Evolutionary conservation across 2,329 filamentous ascomycete species (phyloP).

Genomic region (Colletotrichum costaricense): DNA sequence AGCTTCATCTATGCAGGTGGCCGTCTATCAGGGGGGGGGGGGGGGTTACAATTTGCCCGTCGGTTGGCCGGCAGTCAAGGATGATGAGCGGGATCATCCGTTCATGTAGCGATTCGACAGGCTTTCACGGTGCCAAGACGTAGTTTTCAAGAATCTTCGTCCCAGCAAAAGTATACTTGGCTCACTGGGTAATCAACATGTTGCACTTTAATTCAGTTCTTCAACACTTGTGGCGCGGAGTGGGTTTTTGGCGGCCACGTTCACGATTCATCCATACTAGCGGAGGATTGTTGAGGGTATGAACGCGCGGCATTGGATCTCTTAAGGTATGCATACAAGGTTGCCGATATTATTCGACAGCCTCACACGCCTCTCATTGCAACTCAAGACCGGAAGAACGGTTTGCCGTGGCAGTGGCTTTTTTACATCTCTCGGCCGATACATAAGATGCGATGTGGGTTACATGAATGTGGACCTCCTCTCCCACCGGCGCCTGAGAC

Average conservation of each 20-base stretch:
- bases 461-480: not conserved
- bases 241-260: not conserved
- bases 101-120: not conserved
- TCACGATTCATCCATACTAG: not conserved
- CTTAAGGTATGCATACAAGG: not conserved
- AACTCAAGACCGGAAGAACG: not conserved
- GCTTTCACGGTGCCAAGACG: not conserved
- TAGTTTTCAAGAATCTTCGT: not conserved
- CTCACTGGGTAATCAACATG: not conserved
- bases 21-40: no score
- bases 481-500: not conserved
- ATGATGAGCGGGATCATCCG: not conserved
- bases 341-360: not conserved
- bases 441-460: not conserved
- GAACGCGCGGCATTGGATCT: not conserved
- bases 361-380: not conserved
- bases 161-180: not conserved
- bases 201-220: not conserved
- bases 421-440: not conserved
- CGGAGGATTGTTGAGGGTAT: not conserved
- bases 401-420: not conserved
- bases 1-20: no score
- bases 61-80: no score
- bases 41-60: no score
- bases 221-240: not conserved